Conservation (phyloP, 1,284 basidiomycete genomes). For the Athelia sp. region DNA sequence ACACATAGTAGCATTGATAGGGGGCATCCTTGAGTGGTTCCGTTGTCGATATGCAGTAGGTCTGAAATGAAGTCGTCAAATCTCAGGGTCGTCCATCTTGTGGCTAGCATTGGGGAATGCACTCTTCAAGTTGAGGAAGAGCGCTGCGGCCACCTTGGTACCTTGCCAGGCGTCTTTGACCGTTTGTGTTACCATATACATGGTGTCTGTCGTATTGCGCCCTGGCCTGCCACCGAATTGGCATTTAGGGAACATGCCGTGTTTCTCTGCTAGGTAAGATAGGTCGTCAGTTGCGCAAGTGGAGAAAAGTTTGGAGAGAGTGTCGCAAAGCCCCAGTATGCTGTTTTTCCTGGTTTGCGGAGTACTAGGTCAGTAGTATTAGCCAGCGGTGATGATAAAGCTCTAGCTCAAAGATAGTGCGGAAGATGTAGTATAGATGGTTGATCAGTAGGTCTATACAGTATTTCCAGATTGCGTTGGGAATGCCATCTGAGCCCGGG, state of each 20-base stretch:
- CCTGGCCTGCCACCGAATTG: conserved; percentile 32
- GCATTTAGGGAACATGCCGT: conserved; percentile 15
- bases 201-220: conserved; percentile 29
- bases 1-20: conserved; percentile 24
- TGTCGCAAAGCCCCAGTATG: conserved; percentile 35
- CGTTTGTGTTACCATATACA: conserved; percentile 24
- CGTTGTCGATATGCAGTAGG: conserved; percentile 17
- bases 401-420: conserved; percentile 18
- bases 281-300: conserved; percentile 19
- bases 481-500: conserved; percentile 25
- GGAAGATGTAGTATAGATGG: conserved; percentile 22
- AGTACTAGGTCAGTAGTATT: conserved; percentile 28
- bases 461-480: conserved; percentile 28
- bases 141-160: conserved; percentile 21
- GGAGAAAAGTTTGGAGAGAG: conserved; percentile 28
- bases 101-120: conserved; percentile 31
- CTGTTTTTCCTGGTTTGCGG: conserved; percentile 30
- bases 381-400: conserved; percentile 29
- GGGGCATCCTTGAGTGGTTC: conserved; percentile 29
- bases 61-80: conserved; percentile 26
- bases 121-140: conserved; percentile 35
- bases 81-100: conserved; percentile 16
- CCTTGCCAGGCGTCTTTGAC: conserved; percentile 29
- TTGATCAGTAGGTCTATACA: conserved; percentile 19
- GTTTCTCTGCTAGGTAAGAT: conserved; percentile 15